Base-by-base conservation (phyloP, 441 rosid genomes). In the Macaranga tanarius region DNA sequence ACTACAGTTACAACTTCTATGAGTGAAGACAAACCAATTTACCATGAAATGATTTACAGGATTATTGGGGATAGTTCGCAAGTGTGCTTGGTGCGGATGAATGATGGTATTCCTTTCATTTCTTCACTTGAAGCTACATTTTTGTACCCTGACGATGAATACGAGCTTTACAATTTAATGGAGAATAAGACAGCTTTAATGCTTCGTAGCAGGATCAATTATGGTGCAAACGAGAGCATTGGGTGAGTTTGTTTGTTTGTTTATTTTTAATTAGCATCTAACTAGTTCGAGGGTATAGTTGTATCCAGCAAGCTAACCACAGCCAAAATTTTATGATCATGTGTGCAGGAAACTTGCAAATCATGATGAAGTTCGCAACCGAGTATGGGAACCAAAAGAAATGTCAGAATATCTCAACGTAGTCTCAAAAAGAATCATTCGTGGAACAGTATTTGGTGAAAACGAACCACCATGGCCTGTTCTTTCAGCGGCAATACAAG, bases 61-160 rank as follows among this genome's bases (percentile, higher is more conserved):
- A 17, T 59, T 0, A 28, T 7, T 22, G 9, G 57, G 20, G 45
- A 61, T 5, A 31, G 13, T 22, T 22, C 75, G 12, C 65, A 20
- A 0, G 40, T 75, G 40, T 80, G 86, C 20, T 69, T 78, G 48
- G 73, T 69, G 9, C 62, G 72, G 7, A 58, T 19, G 0, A 20
- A 25, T 26, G 45, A 40, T 12, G 75, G 25, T 5, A 56, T 70
- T 52, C 84, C 84, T 3, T 83, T 80, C 65, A 76, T 83, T 62
- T 79, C 81, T 12, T 69, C 77, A 3, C 56, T 79, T 55, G 84
- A 78, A 65, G 69, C 68, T 3, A 59, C 23, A 5, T 1, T n/a
- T 0, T 9, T 23, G 2, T 7, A 57, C 34, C 1, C 20, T n/a
- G n/a, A n/a, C 9, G 50, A 10, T 16, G 19, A 12, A 7, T 76